Conservation (phyloP, 768 basidiomycete species). For the Boletales sp. region DNA sequence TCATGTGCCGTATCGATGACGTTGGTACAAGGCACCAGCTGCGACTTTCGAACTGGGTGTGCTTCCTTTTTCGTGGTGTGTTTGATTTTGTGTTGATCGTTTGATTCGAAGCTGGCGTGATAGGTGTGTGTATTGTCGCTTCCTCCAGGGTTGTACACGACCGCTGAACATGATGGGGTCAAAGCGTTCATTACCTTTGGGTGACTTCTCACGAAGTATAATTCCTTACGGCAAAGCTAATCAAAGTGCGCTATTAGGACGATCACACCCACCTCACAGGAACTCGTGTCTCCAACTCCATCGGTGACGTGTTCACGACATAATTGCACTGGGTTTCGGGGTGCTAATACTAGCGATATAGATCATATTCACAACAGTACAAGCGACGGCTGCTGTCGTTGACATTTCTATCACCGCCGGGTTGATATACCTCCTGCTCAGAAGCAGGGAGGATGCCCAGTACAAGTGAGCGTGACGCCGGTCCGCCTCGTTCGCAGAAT, state of each 20-base stretch:
- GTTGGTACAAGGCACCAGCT: slow-evolving; percentile 11
- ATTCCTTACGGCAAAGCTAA: not conserved
- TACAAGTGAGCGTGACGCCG: slow-evolving; percentile 1
- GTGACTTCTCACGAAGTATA: not conserved
- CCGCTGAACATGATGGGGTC: not conserved
- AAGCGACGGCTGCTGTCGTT: slow-evolving; percentile 6
- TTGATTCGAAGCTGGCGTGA: slow-evolving; percentile 6
- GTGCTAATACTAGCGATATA: slow-evolving; percentile 1
- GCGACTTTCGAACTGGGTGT: slow-evolving; percentile 15
- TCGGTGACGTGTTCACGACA: not conserved
- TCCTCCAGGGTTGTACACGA: not conserved
- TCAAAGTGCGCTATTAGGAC: slow-evolving; percentile 2
- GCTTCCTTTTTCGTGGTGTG: not conserved
- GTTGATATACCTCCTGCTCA: slow-evolving; percentile 10
- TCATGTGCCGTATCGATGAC: slow-evolving; percentile 1
- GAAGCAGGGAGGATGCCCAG: slow-evolving; percentile 14
- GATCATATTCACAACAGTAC: slow-evolving; percentile 6
- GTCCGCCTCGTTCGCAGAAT: not conserved
- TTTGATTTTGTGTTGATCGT: not conserved
- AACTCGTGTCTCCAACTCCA: slow-evolving; percentile 6
- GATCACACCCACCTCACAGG: slow-evolving; percentile 9
- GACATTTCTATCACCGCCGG: slow-evolving; percentile 15
- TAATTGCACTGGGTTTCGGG: not conserved
- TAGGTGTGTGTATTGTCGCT: slow-evolving; percentile 5
- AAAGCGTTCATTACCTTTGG: slow-evolving; percentile 12